Evolutionary conservation across 2,329 filamentous ascomycete species (phyloP).

Genomic region (Fusarium sterilihyphosum): DNA sequence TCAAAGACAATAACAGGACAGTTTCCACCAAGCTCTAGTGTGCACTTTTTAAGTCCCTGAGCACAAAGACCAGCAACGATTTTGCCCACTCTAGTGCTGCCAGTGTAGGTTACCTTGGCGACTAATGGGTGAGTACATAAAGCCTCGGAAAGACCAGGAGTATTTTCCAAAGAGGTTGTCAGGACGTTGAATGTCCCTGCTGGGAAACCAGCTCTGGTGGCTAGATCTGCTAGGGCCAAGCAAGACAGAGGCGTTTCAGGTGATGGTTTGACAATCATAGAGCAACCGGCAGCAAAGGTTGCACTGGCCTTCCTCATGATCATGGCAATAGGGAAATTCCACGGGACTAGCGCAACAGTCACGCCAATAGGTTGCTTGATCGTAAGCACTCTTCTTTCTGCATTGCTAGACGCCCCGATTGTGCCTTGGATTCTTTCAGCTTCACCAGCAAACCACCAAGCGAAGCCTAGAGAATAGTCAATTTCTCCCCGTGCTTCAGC

Average conservation of each 20-base stretch:
- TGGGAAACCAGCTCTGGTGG: constrained; percentile 75
- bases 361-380: constrained; percentile 65
- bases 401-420: constrained; percentile 58
- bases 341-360: constrained; percentile 47
- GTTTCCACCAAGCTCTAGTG: constrained; percentile 78
- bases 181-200: constrained; percentile 70
- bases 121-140: constrained; percentile 48
- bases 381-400: constrained; percentile 68
- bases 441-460: constrained; percentile 66
- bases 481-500: constrained; percentile 64
- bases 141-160: constrained; percentile 54
- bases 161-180: constrained; percentile 55
- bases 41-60: constrained; percentile 71
- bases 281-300: constrained; percentile 76
- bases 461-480: constrained; percentile 63
- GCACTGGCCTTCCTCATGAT: constrained; percentile 58
- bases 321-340: constrained; percentile 72
- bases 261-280: constrained; percentile 77
- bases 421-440: constrained; percentile 59
- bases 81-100: constrained; percentile 74
- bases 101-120: constrained; percentile 76
- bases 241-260: constrained; percentile 79
- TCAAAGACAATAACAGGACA: constrained; percentile 72
- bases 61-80: constrained; percentile 70
- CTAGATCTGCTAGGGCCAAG: constrained; percentile 74